These are phyloP conservation scores for Balakata baccata DNA, from an alignment of 345 rosid species.

Conservation along the genomic window DNA sequence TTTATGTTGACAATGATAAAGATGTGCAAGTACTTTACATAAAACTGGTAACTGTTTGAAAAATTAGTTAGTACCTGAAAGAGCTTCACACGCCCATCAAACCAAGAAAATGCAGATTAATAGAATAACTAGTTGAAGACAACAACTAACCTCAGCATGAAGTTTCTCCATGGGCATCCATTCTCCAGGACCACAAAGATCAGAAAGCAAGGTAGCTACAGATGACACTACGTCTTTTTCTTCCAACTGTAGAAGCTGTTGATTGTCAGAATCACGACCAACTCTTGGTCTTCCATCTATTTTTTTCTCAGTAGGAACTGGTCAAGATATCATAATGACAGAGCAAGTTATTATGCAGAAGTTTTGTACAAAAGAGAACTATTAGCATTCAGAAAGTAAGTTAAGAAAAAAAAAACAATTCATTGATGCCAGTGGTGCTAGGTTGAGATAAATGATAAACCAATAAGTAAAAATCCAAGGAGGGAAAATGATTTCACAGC, in stretches of 20 bases:
- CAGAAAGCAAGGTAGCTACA: slow-evolving; percentile 94
- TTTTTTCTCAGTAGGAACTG: slow-evolving; percentile 64
- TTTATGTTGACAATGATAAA: too few species aligned
- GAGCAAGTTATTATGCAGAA: background rate
- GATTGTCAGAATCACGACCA: slow-evolving; percentile 95
- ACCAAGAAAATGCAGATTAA: background rate
- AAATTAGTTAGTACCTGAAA: too few species aligned
- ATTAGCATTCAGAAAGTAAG: too few species aligned
- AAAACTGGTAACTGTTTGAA: too few species aligned
- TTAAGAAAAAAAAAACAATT: too few species aligned
- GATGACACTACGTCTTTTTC: slow-evolving; percentile 99
- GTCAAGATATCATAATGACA: slow-evolving; percentile 26
- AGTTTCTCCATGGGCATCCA: slow-evolving; percentile 99
- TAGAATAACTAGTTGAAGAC: background rate
- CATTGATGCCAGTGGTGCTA: too few species aligned
- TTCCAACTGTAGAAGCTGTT: slow-evolving; percentile 80
- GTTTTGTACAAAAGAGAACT: background rate
- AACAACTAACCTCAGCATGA: slow-evolving; percentile 65
- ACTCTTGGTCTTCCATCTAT: slow-evolving; percentile 67
- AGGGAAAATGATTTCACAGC: too few species aligned
- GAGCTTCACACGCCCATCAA: too few species aligned
- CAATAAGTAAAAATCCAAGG: too few species aligned
- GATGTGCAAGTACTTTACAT: too few species aligned
- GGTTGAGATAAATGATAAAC: too few species aligned
- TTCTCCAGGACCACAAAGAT: slow-evolving; percentile 97